phyloP scores from a whole-genome alignment of 2,329 filamentous ascomycete genomes.

The Colletotrichum orbiculare region DNA sequence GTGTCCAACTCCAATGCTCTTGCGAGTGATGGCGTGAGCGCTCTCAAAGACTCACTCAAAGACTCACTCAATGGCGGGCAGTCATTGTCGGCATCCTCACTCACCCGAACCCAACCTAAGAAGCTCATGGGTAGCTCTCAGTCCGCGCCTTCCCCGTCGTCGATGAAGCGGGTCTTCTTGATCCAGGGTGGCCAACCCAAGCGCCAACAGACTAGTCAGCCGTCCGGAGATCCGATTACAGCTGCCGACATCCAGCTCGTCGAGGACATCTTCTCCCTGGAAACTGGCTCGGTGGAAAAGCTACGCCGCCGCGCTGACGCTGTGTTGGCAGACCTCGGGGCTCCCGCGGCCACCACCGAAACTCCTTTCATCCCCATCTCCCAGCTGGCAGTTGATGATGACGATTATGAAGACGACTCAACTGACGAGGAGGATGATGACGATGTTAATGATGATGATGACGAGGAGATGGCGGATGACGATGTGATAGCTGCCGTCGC shows the following conservation, averaged over 20 bases:
- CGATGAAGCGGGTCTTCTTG: conserved; percentile 13
- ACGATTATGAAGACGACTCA: conserved; percentile 33
- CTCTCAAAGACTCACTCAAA: too few relatives aligned
- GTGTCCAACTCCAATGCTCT: too few relatives aligned
- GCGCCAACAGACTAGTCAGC: conserved; percentile 2
- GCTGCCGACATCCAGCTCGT: background rate
- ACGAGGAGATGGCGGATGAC: background rate
- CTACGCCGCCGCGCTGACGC: too few relatives aligned
- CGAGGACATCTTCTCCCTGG: background rate
- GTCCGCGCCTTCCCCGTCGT: background rate
- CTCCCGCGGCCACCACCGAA: background rate
- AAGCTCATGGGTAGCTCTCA: too few relatives aligned
- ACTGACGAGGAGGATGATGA: conserved; percentile 3
- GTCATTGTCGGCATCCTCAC: too few relatives aligned
- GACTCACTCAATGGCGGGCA: too few relatives aligned
- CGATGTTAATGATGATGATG: conserved; percentile 6
- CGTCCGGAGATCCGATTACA: background rate
- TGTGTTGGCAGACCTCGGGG: background rate
- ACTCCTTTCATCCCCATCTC: background rate
- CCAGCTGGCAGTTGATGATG: background rate
- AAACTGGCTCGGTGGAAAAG: too few relatives aligned
- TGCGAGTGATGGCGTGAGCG: too few relatives aligned
- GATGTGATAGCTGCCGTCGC: too few relatives aligned
- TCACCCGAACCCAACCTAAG: too few relatives aligned
- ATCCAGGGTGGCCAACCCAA: conserved; percentile 2